A percentile compares a stretch with the other conserved stretches of the same genome.
Evolutionary conservation across 805 yeast genomes (phyloP).

Genomic region (Spathaspora boniae): DNA sequence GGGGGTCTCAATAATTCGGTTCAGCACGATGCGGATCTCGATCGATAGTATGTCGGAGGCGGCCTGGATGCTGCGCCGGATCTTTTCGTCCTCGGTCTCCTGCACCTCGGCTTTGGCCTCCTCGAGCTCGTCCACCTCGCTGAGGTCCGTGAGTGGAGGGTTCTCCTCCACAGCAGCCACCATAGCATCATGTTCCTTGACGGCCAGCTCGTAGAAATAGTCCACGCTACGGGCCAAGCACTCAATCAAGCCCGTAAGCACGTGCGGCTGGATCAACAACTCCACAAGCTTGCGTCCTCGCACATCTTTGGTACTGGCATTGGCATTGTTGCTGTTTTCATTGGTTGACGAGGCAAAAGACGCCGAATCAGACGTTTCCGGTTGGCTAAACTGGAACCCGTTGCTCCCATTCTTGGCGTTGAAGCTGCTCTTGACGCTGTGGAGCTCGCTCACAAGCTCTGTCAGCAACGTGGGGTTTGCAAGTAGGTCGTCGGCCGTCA

Average conservation of each 20-base stretch:
- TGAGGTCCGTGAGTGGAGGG: constrained; percentile 7
- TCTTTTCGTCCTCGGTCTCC: constrained; percentile 30
- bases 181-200: constrained; percentile 21
- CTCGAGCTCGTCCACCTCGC: constrained; percentile 12
- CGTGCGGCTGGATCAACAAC: constrained; percentile 73
- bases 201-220: constrained; percentile 31
- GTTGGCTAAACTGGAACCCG: constrained; percentile 26
- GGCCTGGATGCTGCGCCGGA: constrained; percentile 35
- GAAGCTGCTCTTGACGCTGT: constrained; percentile 32
- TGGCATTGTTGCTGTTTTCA: constrained; percentile 25
- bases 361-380: constrained; percentile 22
- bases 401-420: constrained; percentile 19
- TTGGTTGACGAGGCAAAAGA: constrained; percentile 32
- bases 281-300: constrained; percentile 61
- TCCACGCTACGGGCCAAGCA: constrained; percentile 55
- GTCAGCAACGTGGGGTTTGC: constrained; percentile 32
- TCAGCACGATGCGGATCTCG: constrained; percentile 42
- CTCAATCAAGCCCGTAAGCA: constrained; percentile 64
- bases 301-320: constrained; percentile 27
- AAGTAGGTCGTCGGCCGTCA: constrained; percentile 31
- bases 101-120: constrained; percentile 14
- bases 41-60: constrained; percentile 39
- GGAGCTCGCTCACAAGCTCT: constrained; percentile 36
- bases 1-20: constrained; percentile 41
- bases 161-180: constrained; percentile 10